Evolutionary conservation across 2,329 filamentous ascomycete genomes (phyloP).

Genomic region (Penicillium sp.): DNA sequence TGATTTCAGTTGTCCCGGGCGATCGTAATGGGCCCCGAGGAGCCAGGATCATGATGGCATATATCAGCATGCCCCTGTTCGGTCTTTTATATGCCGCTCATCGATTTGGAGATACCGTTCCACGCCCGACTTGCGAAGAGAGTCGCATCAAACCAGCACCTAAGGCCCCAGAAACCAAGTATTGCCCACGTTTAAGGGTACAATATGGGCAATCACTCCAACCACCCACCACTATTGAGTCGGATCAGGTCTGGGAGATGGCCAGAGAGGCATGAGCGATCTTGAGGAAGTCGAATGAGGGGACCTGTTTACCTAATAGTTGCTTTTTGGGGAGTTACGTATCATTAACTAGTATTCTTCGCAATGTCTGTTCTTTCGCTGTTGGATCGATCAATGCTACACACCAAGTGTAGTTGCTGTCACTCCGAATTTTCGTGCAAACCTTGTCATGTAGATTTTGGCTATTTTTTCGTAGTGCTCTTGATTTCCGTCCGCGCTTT

Average conservation of each 20-base stretch:
- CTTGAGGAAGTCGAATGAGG: neutral
- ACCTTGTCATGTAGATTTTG: neutral
- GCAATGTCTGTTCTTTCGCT: neutral
- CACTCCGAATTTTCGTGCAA: neutral
- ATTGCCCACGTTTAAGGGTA: neutral
- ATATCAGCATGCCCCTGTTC: slow-evolving; percentile 65
- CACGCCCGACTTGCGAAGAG: slow-evolving; percentile 5
- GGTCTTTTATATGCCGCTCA: slow-evolving; percentile 56
- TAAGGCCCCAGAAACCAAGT: neutral
- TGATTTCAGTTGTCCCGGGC: slow-evolving; percentile 65
- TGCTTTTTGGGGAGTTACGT: neutral
- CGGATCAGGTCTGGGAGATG: slow-evolving; percentile 12
- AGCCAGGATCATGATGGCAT: slow-evolving; percentile 61
- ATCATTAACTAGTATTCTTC: neutral
- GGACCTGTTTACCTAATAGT: neutral
- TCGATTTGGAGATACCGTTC: slow-evolving; percentile 33
- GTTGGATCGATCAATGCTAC: neutral
- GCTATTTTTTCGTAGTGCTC: neutral
- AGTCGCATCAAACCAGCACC: neutral
- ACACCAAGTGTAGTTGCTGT: neutral
- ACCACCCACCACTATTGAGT: slow-evolving; percentile 4
- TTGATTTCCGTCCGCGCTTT: neutral
- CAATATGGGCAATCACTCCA: neutral
- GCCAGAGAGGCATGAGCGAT: slow-evolving; percentile 5
- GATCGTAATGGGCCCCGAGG: slow-evolving; percentile 56